phyloP scores from a whole-genome alignment of 2,329 filamentous ascomycete genomes.

The Aspergillus chevalieri region DNA sequence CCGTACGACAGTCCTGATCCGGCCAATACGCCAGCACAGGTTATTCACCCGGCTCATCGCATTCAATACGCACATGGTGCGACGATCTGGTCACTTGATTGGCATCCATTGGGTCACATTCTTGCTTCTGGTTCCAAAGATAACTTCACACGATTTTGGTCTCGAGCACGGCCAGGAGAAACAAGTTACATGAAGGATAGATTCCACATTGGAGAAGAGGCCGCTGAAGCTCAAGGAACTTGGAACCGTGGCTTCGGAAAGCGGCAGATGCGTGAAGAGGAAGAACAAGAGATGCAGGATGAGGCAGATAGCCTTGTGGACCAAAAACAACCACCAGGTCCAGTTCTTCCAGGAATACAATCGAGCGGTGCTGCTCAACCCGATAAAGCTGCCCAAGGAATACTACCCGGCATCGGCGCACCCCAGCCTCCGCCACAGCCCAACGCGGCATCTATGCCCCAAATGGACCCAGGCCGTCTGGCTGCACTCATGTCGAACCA shows the following conservation, averaged over 20 bases:
- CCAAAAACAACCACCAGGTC: constrained; percentile 68
- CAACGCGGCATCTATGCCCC: constrained; percentile 35
- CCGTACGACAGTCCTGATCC: constrained; percentile 83
- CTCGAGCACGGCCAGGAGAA: constrained; percentile 80
- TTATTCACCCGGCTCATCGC: constrained; percentile 86
- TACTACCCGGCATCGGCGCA: constrained; percentile 45
- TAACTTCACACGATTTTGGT: constrained; percentile 95
- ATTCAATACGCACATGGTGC: constrained; percentile 86
- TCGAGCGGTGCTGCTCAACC: constrained; percentile 43
- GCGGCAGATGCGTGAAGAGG: constrained; percentile 78
- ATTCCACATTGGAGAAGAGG: constrained; percentile 90
- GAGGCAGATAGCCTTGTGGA: constrained; percentile 89
- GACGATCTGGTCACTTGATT: constrained; percentile 95
- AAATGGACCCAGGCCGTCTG: constrained; percentile 42
- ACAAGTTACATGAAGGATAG: constrained; percentile 79
- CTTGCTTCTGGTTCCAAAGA: constrained; percentile 94
- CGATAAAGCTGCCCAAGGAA: constrained; percentile 36
- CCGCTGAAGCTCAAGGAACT: constrained; percentile 90
- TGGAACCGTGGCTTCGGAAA: constrained; percentile 77
- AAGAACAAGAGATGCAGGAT: constrained; percentile 88
- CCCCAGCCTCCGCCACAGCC: constrained; percentile 33
- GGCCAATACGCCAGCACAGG: constrained; percentile 71
- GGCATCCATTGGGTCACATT: constrained; percentile 94
- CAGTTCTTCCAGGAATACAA: constrained; percentile 47
- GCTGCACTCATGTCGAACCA: constrained; percentile 45